phyloP scores from a whole-genome alignment of 2,329 filamentous ascomycete species.

The Cercospora beticola region DNA sequence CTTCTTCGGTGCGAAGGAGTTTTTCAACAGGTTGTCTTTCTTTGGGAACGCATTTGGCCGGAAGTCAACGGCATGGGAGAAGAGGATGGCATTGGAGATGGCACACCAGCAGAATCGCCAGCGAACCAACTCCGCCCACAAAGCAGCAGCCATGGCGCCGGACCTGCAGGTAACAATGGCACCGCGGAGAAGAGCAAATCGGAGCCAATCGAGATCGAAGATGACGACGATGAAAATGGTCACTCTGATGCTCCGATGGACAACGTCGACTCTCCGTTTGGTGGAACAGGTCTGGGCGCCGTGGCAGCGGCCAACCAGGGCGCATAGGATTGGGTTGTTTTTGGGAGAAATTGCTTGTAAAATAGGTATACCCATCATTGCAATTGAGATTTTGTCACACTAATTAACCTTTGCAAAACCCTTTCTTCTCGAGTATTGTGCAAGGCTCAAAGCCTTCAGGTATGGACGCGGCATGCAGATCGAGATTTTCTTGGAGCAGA shows the following conservation, averaged over 20 bases:
- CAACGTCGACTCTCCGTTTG: constrained; percentile 22
- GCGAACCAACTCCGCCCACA: constrained; percentile 9
- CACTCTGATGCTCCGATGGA: constrained; percentile 13
- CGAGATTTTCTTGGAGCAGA: background rate
- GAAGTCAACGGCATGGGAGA: constrained; percentile 52
- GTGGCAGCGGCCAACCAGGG: constrained; percentile 26
- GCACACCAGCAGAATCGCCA: constrained; percentile 6
- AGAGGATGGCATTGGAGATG: constrained; percentile 39
- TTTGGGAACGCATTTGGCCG: constrained; percentile 52
- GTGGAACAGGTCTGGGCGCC: constrained; percentile 26
- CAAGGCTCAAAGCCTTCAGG: background rate
- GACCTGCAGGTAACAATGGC: constrained; percentile 18
- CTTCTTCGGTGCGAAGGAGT: constrained; percentile 50
- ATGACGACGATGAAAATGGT: constrained; percentile 21
- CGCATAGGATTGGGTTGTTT: background rate
- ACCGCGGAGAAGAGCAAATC: constrained; percentile 13
- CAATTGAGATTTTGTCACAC: background rate
- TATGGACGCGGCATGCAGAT: background rate
- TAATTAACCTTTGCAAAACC: background rate
- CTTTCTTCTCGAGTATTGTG: background rate
- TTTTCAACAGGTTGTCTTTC: constrained; percentile 50
- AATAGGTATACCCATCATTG: background rate
- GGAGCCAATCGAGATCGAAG: constrained; percentile 24
- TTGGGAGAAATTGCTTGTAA: background rate
- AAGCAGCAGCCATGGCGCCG: constrained; percentile 12